These are phyloP conservation scores for Sporothrix euskadiensis DNA, from an alignment of 2,329 filamentous ascomycete genomes.

Conservation along the genomic window DNA sequence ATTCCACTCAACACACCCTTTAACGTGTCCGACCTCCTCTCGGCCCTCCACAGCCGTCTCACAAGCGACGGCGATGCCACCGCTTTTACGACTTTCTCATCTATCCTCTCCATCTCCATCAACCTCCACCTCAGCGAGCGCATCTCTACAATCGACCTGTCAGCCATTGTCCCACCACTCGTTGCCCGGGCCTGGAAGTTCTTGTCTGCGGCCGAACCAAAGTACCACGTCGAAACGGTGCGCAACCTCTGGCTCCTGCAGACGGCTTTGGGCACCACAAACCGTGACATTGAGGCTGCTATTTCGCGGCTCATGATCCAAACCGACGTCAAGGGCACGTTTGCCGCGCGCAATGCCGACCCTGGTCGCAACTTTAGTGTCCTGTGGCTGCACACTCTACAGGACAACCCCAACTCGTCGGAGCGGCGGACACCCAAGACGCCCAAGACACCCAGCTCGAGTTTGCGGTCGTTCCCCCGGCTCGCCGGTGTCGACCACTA, in stretches of 20 bases:
- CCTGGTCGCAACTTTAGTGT: slow-evolving; percentile 69
- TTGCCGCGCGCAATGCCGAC: slow-evolving; percentile 55
- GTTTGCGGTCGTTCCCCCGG: slow-evolving; percentile 42
- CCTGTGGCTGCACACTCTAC: slow-evolving; percentile 78
- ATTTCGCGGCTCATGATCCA: slow-evolving; percentile 69
- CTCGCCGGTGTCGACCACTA: slow-evolving; percentile 62
- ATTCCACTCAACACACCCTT: slow-evolving; percentile 48
- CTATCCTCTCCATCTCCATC: slow-evolving; percentile 58
- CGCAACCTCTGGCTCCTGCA: slow-evolving; percentile 85
- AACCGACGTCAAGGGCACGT: slow-evolving; percentile 50
- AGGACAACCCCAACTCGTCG: slow-evolving; percentile 53
- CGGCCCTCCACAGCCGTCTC: slow-evolving; percentile 54
- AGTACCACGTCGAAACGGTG: slow-evolving; percentile 92
- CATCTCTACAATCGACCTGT: slow-evolving; percentile 55
- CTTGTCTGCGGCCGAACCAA: slow-evolving; percentile 78
- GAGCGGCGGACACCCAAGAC: slow-evolving; percentile 55
- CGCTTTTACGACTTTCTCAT: slow-evolving; percentile 58
- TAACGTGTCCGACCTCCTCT: slow-evolving; percentile 51
- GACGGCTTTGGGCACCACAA: slow-evolving; percentile 63
- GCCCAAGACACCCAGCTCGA: slow-evolving; percentile 48
- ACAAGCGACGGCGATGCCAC: slow-evolving; percentile 41
- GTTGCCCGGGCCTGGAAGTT: slow-evolving; percentile 76
- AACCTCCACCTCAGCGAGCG: slow-evolving; percentile 58
- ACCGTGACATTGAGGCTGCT: slow-evolving; percentile 77
- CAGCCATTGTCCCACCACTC: slow-evolving; percentile 65